phyloP scores from a whole-genome alignment of 2,329 filamentous ascomycete species.

The Aspergillus texensis region DNA sequence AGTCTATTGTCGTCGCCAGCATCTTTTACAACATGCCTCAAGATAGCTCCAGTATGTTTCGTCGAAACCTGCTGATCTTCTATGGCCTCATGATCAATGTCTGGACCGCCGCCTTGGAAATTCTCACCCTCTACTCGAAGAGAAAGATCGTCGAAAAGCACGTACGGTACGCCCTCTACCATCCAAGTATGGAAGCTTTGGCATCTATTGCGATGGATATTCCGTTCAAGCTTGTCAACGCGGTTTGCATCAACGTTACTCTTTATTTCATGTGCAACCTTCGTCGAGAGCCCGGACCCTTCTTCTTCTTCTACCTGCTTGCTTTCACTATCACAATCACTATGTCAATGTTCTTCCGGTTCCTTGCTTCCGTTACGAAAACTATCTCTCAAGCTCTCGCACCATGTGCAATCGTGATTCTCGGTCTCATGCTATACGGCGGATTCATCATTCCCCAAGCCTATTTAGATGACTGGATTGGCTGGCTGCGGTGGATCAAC shows the following conservation, averaged over 20 bases:
- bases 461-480: conserved; percentile 74
- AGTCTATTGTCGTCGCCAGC: conserved; percentile 73
- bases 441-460: conserved; percentile 41
- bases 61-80: conserved; percentile 75
- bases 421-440: conserved; percentile 47
- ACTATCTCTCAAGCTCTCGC: conserved; percentile 57
- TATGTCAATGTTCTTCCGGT: conserved; percentile 83
- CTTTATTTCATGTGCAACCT: conserved; percentile 86
- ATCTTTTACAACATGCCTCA: conserved; percentile 77
- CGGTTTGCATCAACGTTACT: conserved; percentile 72
- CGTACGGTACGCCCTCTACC: conserved; percentile 51
- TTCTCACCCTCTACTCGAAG: conserved; percentile 21
- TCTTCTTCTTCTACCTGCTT: conserved; percentile 72
- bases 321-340: conserved; percentile 58
- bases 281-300: conserved; percentile 72
- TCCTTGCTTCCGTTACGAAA: conserved; percentile 72
- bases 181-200: conserved; percentile 13
- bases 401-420: conserved; percentile 50
- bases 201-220: conserved; percentile 28
- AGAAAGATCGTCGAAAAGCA: conserved; percentile 36
- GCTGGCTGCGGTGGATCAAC: conserved; percentile 79
- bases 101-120: conserved; percentile 46
- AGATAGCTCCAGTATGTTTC: conserved; percentile 70
- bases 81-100: conserved; percentile 83
- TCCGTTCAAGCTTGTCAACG: conserved; percentile 75